Evolutionary conservation across 2,329 filamentous ascomycete genomes (phyloP).

Genomic region (Aspergillus eucalypticola): DNA sequence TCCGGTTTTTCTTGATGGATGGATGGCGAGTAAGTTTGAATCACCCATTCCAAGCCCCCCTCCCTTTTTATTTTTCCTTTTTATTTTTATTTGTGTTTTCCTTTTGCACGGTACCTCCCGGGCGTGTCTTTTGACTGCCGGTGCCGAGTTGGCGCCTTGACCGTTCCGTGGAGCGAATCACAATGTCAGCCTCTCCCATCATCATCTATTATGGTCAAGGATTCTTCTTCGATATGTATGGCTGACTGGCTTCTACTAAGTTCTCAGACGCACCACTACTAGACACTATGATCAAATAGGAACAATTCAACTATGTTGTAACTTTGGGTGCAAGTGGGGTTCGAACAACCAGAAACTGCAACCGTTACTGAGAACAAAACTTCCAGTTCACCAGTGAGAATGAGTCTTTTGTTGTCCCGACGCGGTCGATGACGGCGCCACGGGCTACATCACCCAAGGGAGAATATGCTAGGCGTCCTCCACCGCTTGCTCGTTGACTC

Average conservation of each 20-base stretch:
- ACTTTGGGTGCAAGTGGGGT: constrained; percentile 13
- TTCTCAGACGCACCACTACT: not conserved
- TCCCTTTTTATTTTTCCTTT: not conserved
- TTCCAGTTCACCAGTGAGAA: constrained; percentile 3
- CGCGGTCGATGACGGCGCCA: constrained; percentile 22
- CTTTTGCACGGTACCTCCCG: not conserved
- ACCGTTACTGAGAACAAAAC: not conserved
- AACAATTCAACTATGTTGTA: not conserved
- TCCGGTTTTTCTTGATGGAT: not conserved
- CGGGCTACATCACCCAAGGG: constrained; percentile 15
- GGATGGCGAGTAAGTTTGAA: not conserved
- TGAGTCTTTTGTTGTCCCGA: constrained; percentile 12
- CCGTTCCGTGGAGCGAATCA: constrained; percentile 15
- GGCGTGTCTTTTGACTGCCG: constrained; percentile 1
- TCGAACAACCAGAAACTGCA: not conserved
- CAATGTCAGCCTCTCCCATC: not conserved
- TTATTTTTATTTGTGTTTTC: no score
- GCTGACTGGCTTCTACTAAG: not conserved
- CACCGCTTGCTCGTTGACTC: constrained; percentile 7
- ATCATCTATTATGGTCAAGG: not conserved
- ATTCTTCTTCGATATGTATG: not conserved
- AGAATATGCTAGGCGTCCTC: not conserved
- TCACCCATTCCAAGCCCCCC: not conserved
- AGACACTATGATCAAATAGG: not conserved
- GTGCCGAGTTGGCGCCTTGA: constrained; percentile 12